phyloP scores from a whole-genome alignment of 2,329 filamentous ascomycete genomes.

The Microascus cirrosus region DNA sequence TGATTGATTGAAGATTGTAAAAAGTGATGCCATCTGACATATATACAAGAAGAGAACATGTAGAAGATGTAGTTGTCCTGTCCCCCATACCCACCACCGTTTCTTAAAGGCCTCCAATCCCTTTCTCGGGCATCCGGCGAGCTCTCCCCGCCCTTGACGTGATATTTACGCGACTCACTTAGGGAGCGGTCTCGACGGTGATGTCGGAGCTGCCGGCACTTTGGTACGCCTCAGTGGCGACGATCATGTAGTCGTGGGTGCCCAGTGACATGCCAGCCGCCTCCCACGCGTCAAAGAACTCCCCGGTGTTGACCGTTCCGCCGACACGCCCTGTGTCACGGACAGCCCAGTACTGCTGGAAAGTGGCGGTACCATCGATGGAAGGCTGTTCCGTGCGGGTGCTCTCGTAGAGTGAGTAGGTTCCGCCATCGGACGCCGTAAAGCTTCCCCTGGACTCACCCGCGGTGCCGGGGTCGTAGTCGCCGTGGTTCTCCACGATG shows the following conservation, averaged over 20 bases:
- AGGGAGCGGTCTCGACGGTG: constrained; percentile 21
- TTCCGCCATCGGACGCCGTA: constrained; percentile 19
- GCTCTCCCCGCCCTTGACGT: no score
- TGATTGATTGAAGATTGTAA: no score
- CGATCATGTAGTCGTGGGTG: constrained; percentile 38
- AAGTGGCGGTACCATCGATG: constrained; percentile 35
- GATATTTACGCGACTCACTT: not conserved
- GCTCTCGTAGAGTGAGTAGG: constrained; percentile 24
- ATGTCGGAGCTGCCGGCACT: constrained; percentile 36
- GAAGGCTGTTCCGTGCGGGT: constrained; percentile 29
- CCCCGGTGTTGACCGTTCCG: constrained; percentile 35
- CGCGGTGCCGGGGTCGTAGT: constrained; percentile 23
- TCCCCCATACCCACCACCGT: no score
- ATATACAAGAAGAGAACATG: no score
- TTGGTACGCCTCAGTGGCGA: constrained; percentile 42
- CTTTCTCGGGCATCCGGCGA: no score
- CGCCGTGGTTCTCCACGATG: constrained; percentile 24
- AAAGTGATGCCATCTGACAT: no score
- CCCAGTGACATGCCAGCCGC: constrained; percentile 35
- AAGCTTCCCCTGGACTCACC: constrained; percentile 21
- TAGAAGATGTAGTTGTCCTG: no score
- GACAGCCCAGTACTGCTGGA: constrained; percentile 42
- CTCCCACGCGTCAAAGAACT: constrained; percentile 43
- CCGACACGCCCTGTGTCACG: constrained; percentile 34
- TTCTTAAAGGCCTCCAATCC: no score